Evolutionary conservation across 331 rosid genomes (phyloP), one percentile per base, ranked within the genome.

Genomic region (Malus hybrid): DNA sequence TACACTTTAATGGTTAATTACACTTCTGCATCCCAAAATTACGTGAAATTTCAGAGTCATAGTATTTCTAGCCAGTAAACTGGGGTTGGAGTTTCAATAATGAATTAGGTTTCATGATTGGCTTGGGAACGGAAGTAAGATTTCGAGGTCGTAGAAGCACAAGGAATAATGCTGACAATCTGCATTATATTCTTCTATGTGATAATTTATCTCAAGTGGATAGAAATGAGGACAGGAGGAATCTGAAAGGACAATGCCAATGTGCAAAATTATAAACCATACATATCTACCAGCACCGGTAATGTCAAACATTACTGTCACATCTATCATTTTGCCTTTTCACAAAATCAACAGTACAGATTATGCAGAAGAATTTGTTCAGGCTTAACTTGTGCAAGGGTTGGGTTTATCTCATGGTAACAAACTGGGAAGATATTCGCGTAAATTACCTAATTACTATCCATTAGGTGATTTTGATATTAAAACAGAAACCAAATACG

Each of bases 131-230:
- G 42, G 32, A 10, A 63, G 46, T 42, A 42, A 73, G 16, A 36
- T 36, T 42, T 59, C 39, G 14, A 19, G 19, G 39, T 39, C 2
- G 39, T 4, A 9, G 54, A 36, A 73, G 31, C 16, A 24, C 15
- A 73, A n/a, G 61, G 69, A 73, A 73, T 73, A 73, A 44, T 73
- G 46, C 60, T 1, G 6, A 28, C 31, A 19, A 65, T 62, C 62
- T 6, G 15, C 18, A 39, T 15, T 12, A 63, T 73, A 61, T 63
- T 74, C 78, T n/a, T 29, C 22, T 46, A 46, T 19, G 48, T 6
- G 50, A 74, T 46, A n/a, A 14, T 74, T 63, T 62, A 44, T 62
- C 6, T 29, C 78, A n/a, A 74, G 70, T 48, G 71, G 70, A 28
- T 46, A 24, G 18, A 48, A 65, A 74, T 46, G 15, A 46, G 24